Evolutionary conservation across 306 rosid genomes (phyloP), one percentile per base, ranked within the genome.

Genomic region (Geum urbanum): DNA sequence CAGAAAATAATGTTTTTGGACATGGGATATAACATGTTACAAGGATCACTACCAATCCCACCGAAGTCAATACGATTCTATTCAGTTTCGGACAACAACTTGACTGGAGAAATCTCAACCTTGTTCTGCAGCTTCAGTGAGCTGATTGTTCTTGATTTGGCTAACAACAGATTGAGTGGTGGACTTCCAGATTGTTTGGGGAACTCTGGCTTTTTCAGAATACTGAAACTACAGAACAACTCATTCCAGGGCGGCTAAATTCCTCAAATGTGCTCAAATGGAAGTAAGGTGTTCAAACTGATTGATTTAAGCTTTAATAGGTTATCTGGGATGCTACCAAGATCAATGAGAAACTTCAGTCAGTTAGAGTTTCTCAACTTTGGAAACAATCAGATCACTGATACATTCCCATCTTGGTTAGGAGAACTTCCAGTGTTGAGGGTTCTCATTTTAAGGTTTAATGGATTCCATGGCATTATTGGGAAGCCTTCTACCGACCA

Each of bases 351-450:
- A 7, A 72, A 61, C 27, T 76, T 77, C 44, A 8, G 9, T 49
- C 10, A 2, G 18, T 67, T 80, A 6, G 72, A 72, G 24, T 40
- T 41, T 45, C 48, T 79, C 5, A 53, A 70, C 50, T 3, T 71
- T 5, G 55, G 62, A 14, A 45, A 75, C 60, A 74, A 79, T 66
- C 69, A 58, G 9, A 46, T 74, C 15, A 45, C 32, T 9, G 76
- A 73, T 53, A 51, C 64, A 50, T 86, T 86, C 66, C 88, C 88
- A 4, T 82, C 67, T 4, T 84, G 86, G 83, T 8, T 79, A 10
- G 86, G 86, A 45, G 15, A 37, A 44, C 78, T 81, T 55, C 76
- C 76, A 2, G 8, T 12, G n/a, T 64, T 81, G 7, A 14, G 12
- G 14, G 53, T 57, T 15, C 79, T 81, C 5, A 35, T 56, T 20